A percentile compares a stretch with the other conserved stretches of the same genome.
Conservation (phyloP, 371 early-diverging fungal genomes). For the Apophysomyces elegans region DNA sequence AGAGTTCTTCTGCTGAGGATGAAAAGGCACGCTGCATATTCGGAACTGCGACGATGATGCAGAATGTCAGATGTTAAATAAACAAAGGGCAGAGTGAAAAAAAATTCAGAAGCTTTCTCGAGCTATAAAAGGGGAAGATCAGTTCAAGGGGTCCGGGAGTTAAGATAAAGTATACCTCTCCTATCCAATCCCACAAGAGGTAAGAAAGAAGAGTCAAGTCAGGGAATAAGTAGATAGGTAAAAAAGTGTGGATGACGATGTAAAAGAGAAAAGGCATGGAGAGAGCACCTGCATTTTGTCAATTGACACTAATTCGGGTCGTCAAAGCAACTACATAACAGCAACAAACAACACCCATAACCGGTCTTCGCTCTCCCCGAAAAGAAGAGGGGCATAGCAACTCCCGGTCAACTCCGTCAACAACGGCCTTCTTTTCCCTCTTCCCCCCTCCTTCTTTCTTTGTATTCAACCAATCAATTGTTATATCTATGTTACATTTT, state of each 20-base stretch:
- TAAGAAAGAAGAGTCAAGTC: background rate
- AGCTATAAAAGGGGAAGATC: conserved; percentile 7
- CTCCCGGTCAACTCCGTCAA: background rate
- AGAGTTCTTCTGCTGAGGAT: conserved; percentile 19
- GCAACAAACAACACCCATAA: conserved; percentile 2
- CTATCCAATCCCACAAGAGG: background rate
- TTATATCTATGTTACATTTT: too few relatives aligned
- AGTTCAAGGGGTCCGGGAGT: conserved; percentile 14
- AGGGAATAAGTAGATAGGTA: background rate
- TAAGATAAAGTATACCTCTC: background rate
- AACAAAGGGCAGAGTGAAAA: conserved; percentile 9
- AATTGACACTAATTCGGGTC: background rate
- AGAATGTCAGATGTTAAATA: conserved; percentile 12
- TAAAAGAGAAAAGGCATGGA: background rate
- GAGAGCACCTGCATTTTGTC: conserved; percentile 8
- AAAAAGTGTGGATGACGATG: background rate
- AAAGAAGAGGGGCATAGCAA: background rate
- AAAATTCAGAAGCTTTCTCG: background rate
- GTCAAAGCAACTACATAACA: conserved; percentile 1
- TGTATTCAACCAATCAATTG: too few relatives aligned
- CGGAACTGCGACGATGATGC: background rate
- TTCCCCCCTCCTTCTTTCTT: too few relatives aligned
- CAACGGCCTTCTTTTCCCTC: background rate
- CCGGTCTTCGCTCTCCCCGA: conserved; percentile 1
- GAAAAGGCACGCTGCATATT: background rate